A percentile compares a stretch with the other conserved stretches of the same genome.
Evolutionary conservation across 441 rosid species (phyloP).

Genomic region (Adansonia grandidieri): DNA sequence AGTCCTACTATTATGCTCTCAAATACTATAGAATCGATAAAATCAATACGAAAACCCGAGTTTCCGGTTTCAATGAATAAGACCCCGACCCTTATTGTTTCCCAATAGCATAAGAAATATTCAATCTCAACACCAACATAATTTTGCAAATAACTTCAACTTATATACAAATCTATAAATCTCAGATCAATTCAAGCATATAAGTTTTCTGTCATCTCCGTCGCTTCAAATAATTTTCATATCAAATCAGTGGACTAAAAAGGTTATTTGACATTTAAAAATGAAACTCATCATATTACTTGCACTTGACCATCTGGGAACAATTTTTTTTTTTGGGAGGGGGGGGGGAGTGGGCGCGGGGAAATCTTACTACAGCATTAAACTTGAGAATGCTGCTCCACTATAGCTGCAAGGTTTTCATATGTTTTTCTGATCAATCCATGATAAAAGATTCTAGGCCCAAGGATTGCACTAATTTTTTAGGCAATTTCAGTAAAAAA

Average conservation of each 20-base stretch:
- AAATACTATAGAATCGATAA: background rate
- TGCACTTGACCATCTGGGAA: background rate
- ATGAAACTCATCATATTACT: background rate
- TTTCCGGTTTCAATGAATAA: background rate
- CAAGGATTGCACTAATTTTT: background rate
- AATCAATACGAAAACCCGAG: background rate
- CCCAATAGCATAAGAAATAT: background rate
- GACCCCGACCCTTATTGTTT: background rate
- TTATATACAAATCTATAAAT: background rate
- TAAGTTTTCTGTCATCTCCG: background rate
- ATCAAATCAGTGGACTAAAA: background rate
- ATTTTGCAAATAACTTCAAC: background rate
- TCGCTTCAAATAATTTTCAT: background rate
- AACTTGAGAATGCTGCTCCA: background rate
- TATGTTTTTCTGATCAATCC: background rate
- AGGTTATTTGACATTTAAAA: background rate
- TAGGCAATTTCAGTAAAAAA: background rate
- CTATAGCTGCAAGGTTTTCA: background rate
- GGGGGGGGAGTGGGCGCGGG: background rate
- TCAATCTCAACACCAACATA: background rate
- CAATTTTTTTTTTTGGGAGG: background rate
- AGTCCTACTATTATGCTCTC: background rate
- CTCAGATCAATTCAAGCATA: background rate
- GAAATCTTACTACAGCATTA: slow-evolving; percentile 16
- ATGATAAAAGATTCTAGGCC: background rate